phyloP scores from a whole-genome alignment of 2,329 filamentous ascomycete species.

The Parascedosporium putredinis region DNA sequence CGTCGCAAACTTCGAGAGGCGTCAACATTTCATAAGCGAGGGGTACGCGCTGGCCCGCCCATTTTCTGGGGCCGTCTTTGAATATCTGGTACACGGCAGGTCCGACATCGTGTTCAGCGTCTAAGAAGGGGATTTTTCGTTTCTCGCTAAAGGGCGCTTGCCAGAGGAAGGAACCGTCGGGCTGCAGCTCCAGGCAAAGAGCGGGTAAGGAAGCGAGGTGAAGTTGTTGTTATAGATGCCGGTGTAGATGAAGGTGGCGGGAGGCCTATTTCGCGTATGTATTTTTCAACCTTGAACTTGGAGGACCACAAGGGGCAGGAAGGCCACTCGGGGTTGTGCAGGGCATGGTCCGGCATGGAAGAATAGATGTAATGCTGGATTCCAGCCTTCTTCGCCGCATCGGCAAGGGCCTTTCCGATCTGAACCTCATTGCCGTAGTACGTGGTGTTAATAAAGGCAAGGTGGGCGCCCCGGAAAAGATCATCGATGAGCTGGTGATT shows the following conservation, averaged over 20 bases:
- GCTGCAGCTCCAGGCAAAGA: constrained; percentile 90
- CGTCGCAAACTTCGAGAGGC: constrained; percentile 68
- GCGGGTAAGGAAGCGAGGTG: constrained; percentile 79
- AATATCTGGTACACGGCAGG: constrained; percentile 87
- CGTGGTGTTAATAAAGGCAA: constrained; percentile 96
- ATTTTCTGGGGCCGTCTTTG: constrained; percentile 81
- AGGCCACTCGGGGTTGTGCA: constrained; percentile 67
- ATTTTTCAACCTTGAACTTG: constrained; percentile 88
- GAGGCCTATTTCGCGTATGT: constrained; percentile 74
- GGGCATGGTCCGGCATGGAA: constrained; percentile 89
- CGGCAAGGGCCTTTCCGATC: constrained; percentile 79
- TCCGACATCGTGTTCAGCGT: constrained; percentile 92
- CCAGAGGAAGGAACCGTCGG: constrained; percentile 83
- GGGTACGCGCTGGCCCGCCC: constrained; percentile 70
- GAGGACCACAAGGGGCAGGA: constrained; percentile 82
- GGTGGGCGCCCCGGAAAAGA: constrained; percentile 72
- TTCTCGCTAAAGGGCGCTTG: constrained; percentile 87
- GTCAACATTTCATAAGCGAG: constrained; percentile 85
- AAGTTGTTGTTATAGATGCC: constrained; percentile 99
- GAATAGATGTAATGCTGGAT: constrained; percentile 93
- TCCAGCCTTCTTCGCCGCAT: constrained; percentile 74
- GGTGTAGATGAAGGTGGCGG: constrained; percentile 87
- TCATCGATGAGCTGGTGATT: constrained; percentile 63
- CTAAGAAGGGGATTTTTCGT: constrained; percentile 84
- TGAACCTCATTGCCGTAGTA: constrained; percentile 91